Evolutionary conservation across 192 early-diverging fungal genomes (phyloP), one percentile per base, ranked within the genome.

Genomic region (Mortierella alpina): DNA sequence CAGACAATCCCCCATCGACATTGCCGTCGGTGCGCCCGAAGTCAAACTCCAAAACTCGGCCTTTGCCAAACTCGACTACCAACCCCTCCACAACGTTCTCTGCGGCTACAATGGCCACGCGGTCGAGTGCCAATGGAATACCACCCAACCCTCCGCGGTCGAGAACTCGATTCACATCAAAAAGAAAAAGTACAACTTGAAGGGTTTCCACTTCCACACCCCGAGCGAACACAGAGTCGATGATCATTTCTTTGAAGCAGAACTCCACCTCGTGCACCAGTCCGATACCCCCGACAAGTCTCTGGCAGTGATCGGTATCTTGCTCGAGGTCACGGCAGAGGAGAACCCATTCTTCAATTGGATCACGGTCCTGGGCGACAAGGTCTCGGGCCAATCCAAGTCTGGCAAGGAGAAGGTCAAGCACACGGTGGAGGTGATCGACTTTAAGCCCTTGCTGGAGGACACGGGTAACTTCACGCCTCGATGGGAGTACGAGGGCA

Each of bases 191-290:
- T 91, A 80, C 72, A 52, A 68, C 2, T 59, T 92, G 56, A 14
- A 45, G 17, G 82, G 89, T 42, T 90, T 92, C 67, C 91, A 92
- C 73, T 86, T 92, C 70, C 91, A 92, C 75, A 72, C 83, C 2
- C 91, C 91, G 6, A 86, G 87, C 6, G 91, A 92, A 59, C 89
- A 92, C 67, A 83, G 83, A 41, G 31, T 86, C 57, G 39, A 84
- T 14, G 66, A 70, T 45, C 40, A 31, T 23, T 70, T 82, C 57
- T 60, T 55, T n/a, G 85, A 83, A 5, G 73, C 71, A 42, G 86
- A 87, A 65, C 59, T 82, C 49, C 91, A 92, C 71, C 68, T 91
- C 31, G 91, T 92, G 39, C 89, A 90, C 55, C 63, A 60, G n/a
- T 69, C 48, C 18, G 31, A 20, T 18, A 56, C 56, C 0, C 53